phyloP scores from a whole-genome alignment of 2,329 filamentous ascomycete species.

The Pseudovirgaria hyperparasitica region DNA sequence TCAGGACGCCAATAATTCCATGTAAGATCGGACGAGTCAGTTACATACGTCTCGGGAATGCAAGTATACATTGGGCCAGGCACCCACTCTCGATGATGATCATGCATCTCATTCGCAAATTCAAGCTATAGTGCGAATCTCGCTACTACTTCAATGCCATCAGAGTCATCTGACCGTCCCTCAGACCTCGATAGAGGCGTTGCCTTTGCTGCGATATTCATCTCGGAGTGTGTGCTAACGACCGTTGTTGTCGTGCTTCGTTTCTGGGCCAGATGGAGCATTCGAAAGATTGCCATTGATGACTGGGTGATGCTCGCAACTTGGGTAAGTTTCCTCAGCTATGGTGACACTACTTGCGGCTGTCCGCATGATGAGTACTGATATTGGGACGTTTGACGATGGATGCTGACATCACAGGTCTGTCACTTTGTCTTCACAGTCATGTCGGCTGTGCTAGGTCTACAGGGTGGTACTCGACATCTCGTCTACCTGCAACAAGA shows the following conservation, averaged over 20 bases:
- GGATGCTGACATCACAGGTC: conserved; percentile 3
- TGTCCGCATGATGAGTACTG: not conserved
- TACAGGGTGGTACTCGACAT: conserved; percentile 11
- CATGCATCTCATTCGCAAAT: too few species aligned
- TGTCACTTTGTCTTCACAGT: conserved; percentile 9
- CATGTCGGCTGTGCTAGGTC: conserved; percentile 6
- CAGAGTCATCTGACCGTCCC: too few species aligned
- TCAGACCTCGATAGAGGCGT: conserved; percentile 9
- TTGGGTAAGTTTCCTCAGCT: conserved; percentile 7
- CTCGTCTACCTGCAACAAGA: conserved; percentile 9
- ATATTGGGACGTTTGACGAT: conserved; percentile 1
- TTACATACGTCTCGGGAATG: too few species aligned
- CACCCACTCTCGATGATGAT: too few species aligned
- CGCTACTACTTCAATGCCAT: too few species aligned
- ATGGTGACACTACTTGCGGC: not conserved
- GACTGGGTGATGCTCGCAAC: conserved; percentile 12
- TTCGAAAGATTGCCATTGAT: conserved; percentile 11
- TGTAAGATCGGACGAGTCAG: too few species aligned
- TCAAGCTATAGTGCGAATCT: too few species aligned
- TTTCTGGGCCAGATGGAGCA: conserved; percentile 10
- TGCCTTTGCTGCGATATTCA: conserved; percentile 9
- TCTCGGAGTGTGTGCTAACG: conserved; percentile 8
- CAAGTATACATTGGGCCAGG: too few species aligned
- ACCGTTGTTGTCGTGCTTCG: conserved; percentile 10
- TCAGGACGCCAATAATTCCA: too few species aligned